A percentile compares a stretch with the other conserved stretches of the same genome.
Conservation (phyloP, 352 stramenopile genomes). For the Halophytophthora batemanensis region DNA sequence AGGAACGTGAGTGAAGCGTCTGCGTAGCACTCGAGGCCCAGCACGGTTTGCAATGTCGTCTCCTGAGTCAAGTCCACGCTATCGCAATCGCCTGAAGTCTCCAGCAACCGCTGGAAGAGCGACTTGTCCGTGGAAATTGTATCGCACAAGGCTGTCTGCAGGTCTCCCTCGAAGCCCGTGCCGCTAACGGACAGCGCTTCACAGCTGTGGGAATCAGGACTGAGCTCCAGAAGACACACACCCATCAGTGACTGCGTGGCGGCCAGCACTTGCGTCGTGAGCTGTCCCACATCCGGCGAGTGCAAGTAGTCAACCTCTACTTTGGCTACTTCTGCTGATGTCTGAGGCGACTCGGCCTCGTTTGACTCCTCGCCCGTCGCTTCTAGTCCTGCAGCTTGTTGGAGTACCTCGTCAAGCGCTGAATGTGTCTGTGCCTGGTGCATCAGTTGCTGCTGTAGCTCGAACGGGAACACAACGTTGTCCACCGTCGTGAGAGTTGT, state of each 20-base stretch:
- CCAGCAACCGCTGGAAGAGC: constrained; percentile 38
- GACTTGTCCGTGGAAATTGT: constrained; percentile 11
- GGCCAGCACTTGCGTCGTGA: constrained; percentile 26
- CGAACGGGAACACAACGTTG: constrained; percentile 66
- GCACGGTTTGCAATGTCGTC: constrained; percentile 15
- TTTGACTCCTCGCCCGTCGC: not conserved
- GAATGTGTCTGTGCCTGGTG: constrained; percentile 18
- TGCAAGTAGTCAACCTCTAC: constrained; percentile 30
- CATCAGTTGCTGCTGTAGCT: constrained; percentile 39
- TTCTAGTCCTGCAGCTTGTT: constrained; percentile 27
- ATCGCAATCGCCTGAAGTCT: constrained; percentile 29
- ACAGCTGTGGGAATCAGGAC: constrained; percentile 39
- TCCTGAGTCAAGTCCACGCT: constrained; percentile 43
- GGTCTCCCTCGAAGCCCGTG: constrained; percentile 6
- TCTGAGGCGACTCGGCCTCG: not conserved
- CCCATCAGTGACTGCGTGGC: constrained; percentile 26
- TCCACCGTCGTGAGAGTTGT: constrained; percentile 55
- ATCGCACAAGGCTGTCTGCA: constrained; percentile 9
- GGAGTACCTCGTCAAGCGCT: constrained; percentile 39
- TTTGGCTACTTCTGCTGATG: constrained; percentile 11
- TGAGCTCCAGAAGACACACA: constrained; percentile 47
- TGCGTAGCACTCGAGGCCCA: constrained; percentile 17
- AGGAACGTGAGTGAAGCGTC: constrained; percentile 41
- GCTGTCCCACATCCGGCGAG: constrained; percentile 30
- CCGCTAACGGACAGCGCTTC: constrained; percentile 23